Evolutionary conservation across 108 stramenopile species (phyloP).

Genomic region (Discostella stelligeroides): DNA sequence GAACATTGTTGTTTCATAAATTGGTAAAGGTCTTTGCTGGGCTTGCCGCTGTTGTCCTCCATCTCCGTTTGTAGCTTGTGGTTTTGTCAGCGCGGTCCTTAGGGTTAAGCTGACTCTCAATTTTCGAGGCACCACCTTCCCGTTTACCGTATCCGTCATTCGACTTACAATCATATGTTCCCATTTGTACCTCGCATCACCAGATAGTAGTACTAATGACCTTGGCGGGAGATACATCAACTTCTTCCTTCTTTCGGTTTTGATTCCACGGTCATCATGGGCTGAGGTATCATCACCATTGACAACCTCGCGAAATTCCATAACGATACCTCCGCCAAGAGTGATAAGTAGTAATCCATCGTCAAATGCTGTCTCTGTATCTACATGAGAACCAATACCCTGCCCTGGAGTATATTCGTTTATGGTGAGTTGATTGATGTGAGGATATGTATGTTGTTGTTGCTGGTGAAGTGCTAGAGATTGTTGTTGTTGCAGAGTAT

Average conservation of each 20-base stretch:
- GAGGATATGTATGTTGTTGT: slow-evolving; percentile 25
- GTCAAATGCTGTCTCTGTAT: slow-evolving; percentile 85
- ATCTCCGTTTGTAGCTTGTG: slow-evolving; percentile 17
- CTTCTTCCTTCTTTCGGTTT: slow-evolving; percentile 36
- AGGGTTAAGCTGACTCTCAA: slow-evolving; percentile 83
- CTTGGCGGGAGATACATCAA: slow-evolving; percentile 76
- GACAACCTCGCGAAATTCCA: slow-evolving; percentile 78
- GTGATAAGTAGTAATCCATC: slow-evolving; percentile 85
- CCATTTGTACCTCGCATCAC: slow-evolving; percentile 83
- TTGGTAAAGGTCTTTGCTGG: slow-evolving; percentile 45
- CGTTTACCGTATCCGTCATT: slow-evolving; percentile 80
- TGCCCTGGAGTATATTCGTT: slow-evolving; percentile 86
- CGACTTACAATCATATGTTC: slow-evolving; percentile 88
- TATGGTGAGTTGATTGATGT: slow-evolving; percentile 84
- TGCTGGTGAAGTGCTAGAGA: not conserved
- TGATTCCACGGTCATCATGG: slow-evolving; percentile 11
- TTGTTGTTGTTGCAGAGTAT: too few species aligned
- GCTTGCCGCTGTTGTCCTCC: not conserved
- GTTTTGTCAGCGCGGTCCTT: slow-evolving; percentile 68
- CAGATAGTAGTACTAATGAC: slow-evolving; percentile 76
- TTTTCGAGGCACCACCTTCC: slow-evolving; percentile 63
- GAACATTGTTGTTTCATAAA: slow-evolving; percentile 56
- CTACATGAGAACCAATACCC: slow-evolving; percentile 90
- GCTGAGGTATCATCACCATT: slow-evolving; percentile 4
- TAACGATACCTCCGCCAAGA: slow-evolving; percentile 77